A percentile compares a stretch with the other conserved stretches of the same genome.
These are phyloP conservation scores for Trapa bicornis DNA, from an alignment of 345 rosid species.

Conservation along the genomic window DNA sequence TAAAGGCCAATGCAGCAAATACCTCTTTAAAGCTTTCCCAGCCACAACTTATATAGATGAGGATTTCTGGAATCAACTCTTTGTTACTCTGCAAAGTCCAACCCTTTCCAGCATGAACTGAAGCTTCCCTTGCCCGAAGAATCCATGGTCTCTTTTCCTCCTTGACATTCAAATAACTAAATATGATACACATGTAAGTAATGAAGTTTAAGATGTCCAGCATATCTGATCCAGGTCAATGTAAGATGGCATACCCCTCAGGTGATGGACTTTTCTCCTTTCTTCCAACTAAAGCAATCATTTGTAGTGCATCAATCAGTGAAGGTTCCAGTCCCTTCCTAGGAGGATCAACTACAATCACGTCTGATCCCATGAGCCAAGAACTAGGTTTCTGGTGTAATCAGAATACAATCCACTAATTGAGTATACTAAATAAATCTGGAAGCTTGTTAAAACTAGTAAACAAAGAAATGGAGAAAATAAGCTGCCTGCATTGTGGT, in stretches of 20 bases:
- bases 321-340: slow-evolving; percentile 82
- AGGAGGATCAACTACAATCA: slow-evolving; percentile 85
- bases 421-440: not conserved
- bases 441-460: not conserved
- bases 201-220: not conserved
- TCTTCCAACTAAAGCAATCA: slow-evolving; percentile 31
- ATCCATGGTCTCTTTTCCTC: slow-evolving; percentile 97
- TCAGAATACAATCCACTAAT: not conserved
- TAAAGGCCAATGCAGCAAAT: slow-evolving; percentile 2
- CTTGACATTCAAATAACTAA: slow-evolving; percentile 36
- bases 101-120: slow-evolving; percentile 53
- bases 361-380: slow-evolving; percentile 88
- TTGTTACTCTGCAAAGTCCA: slow-evolving; percentile 21
- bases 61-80: slow-evolving; percentile 56
- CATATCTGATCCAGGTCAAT: not conserved
- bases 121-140: slow-evolving; percentile 68
- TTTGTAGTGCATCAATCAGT: slow-evolving; percentile 49
- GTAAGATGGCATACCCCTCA: slow-evolving; percentile 31
- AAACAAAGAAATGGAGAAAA: not conserved
- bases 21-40: slow-evolving; percentile 99
- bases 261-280: slow-evolving; percentile 27
- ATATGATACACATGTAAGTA: slow-evolving; percentile 9
- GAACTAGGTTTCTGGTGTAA: slow-evolving; percentile 61
- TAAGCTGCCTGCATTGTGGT: not conserved
- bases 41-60: slow-evolving; percentile 90